phyloP scores from a whole-genome alignment of 345 rosid genomes.

The Corchorus olitorius region DNA sequence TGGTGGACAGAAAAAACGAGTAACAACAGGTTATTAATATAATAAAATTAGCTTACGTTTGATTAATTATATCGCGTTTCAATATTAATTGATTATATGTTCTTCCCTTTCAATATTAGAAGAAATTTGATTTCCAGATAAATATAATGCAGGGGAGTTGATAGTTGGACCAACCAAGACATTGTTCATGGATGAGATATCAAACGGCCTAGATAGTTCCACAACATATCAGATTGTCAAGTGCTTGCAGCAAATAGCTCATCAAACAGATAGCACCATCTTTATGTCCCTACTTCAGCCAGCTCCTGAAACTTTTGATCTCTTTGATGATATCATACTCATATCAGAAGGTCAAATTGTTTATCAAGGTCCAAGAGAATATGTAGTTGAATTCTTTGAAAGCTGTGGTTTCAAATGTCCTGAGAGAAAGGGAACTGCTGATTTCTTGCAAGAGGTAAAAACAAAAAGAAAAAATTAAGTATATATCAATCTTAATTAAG shows the following conservation, averaged over 20 bases:
- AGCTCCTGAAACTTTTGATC: constrained; percentile 86
- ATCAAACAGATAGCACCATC: constrained; percentile 68
- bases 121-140: background rate
- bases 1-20: constrained; percentile 83
- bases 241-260: constrained; percentile 82
- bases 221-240: constrained; percentile 89
- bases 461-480: background rate
- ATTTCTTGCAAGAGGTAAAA: constrained; percentile 88
- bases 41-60: constrained; percentile 7
- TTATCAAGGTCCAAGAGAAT: constrained; percentile 80
- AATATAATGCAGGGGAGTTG: constrained; percentile 70
- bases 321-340: constrained; percentile 78
- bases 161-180: constrained; percentile 91
- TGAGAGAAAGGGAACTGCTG: constrained; percentile 82
- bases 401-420: constrained; percentile 78
- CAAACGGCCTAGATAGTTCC: constrained; percentile 92
- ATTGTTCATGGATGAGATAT: constrained; percentile 92
- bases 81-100: background rate
- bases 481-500: no score
- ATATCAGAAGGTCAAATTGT: constrained; percentile 83
- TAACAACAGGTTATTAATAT: constrained; percentile 76
- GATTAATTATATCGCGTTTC: background rate
- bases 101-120: background rate
- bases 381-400: constrained; percentile 62
- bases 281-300: constrained; percentile 87